These are phyloP conservation scores for Myxozyma mucilagina DNA, from an alignment of 805 yeast species.

Conservation along the genomic window DNA sequence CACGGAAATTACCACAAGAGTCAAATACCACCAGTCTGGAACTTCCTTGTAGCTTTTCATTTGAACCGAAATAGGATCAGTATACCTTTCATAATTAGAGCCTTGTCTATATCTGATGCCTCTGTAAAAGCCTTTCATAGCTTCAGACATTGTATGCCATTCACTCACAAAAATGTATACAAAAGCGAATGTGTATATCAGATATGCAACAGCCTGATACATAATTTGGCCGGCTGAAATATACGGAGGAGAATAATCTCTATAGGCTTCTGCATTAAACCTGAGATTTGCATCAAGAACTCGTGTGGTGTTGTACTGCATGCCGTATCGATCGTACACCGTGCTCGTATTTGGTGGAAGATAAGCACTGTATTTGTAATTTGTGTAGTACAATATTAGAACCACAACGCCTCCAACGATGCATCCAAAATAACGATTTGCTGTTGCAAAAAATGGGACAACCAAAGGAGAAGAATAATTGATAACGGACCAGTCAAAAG, in stretches of 20 bases:
- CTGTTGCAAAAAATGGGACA: constrained; percentile 47
- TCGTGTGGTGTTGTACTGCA: constrained; percentile 47
- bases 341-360: constrained; percentile 51
- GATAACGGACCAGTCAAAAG: constrained; percentile 49
- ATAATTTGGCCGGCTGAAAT: constrained; percentile 50
- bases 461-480: constrained; percentile 39
- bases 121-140: constrained; percentile 54
- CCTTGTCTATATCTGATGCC: constrained; percentile 46
- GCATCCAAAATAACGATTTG: constrained; percentile 42
- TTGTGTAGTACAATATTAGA: constrained; percentile 46
- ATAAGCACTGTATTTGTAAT: constrained; percentile 52
- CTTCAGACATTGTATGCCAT: constrained; percentile 57
- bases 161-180: constrained; percentile 65
- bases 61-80: constrained; percentile 34
- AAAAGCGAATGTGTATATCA: constrained; percentile 60
- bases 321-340: constrained; percentile 48
- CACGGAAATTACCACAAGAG: constrained; percentile 48
- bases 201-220: constrained; percentile 38
- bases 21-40: constrained; percentile 44
- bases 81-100: constrained; percentile 55
- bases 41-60: constrained; percentile 62
- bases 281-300: constrained; percentile 39
- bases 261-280: constrained; percentile 16
- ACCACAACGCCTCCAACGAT: constrained; percentile 40
- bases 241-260: constrained; percentile 23